Base-by-base conservation (phyloP, 2,329 filamentous ascomycete genomes). In the Emmonsiellopsis sp. region DNA sequence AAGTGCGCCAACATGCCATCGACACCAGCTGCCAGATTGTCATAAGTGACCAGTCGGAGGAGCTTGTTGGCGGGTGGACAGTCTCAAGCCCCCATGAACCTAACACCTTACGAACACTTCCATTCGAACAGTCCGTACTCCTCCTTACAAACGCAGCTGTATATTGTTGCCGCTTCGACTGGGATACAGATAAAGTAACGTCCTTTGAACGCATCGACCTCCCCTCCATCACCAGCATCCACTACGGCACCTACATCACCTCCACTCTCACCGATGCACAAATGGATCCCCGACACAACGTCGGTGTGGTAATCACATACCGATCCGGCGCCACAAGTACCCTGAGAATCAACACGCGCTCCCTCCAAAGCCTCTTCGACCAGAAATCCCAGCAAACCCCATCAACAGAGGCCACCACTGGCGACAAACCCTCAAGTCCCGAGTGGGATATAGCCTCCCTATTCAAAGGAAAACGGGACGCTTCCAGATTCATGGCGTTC, bases 161-260 rank as follows among this genome's bases (percentile, higher is more conserved):
- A 2, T 97, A 97, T 66, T 83, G 89, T 57, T 96, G 91, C 67
- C 83, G 88, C 11, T 91, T 97, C 62, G 90, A 97, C 69, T 97
- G 92, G 90, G 87, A 87, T 58, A 85, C 90, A 7, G 93, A 97
- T 72, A 97, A 97, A 67, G 88, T 98, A 1, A 85, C 86, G 10
- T 90, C 87, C 0, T 97, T 96, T 67, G 91, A 97, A 71, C 80
- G 91, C 7, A 83, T 96, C 11, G 84, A 87, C 54, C 77, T 97
- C 7, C 78, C 80, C 16, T 87, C 89, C 54, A 75, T 98, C 37
- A 78, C 80, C 1, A 78, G 79, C 26, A 82, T 98, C 61, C 84
- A 84, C 64, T 81, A 85, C 56, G 93, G 93, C 16, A 86, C 89
- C 0, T 98, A 97, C 64, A 87, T 98, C 63, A 95, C 90, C 0